These are phyloP conservation scores for Globisporangium apiculatum DNA, from an alignment of 352 stramenopile genomes.

Conservation along the genomic window DNA sequence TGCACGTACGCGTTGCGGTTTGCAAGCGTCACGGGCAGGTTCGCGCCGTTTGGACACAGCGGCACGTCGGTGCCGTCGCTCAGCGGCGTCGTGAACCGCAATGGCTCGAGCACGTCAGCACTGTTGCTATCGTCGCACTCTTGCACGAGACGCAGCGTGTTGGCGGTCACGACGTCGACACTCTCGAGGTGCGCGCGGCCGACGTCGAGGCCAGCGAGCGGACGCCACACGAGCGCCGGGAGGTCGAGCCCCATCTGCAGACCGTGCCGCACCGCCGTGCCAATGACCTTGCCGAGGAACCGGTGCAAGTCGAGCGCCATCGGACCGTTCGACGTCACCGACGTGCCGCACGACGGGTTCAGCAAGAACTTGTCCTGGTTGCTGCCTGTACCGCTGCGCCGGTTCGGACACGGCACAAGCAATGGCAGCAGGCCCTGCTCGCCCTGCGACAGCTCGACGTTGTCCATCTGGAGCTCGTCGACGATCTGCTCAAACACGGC, in stretches of 20 bases:
- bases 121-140: conserved; percentile 34
- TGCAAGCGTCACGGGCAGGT: conserved; percentile 48
- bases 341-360: conserved; percentile 77
- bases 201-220: conserved; percentile 75
- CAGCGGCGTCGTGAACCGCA: conserved; percentile 72
- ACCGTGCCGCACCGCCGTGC: conserved; percentile 93
- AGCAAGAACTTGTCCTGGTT: conserved; percentile 92
- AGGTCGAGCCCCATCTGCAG: conserved; percentile 93
- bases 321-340: conserved; percentile 71
- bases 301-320: conserved; percentile 92
- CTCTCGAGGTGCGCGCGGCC: conserved; percentile 68
- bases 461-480: conserved; percentile 91
- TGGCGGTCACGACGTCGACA: conserved; percentile 65
- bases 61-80: conserved; percentile 75
- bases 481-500: conserved; percentile 97
- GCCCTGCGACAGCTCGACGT: conserved; percentile 78
- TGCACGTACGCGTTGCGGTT: conserved; percentile 60
- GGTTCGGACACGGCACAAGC: conserved; percentile 87
- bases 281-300: conserved; percentile 95
- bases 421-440: conserved; percentile 84
- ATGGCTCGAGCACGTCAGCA: conserved; percentile 42
- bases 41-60: conserved; percentile 62
- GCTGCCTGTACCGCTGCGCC: conserved; percentile 72
- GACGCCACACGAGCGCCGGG: conserved; percentile 81
- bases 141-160: conserved; percentile 63